These are phyloP conservation scores for Boehmeria nivea DNA, from an alignment of 306 rosid species.

Conservation along the genomic window DNA sequence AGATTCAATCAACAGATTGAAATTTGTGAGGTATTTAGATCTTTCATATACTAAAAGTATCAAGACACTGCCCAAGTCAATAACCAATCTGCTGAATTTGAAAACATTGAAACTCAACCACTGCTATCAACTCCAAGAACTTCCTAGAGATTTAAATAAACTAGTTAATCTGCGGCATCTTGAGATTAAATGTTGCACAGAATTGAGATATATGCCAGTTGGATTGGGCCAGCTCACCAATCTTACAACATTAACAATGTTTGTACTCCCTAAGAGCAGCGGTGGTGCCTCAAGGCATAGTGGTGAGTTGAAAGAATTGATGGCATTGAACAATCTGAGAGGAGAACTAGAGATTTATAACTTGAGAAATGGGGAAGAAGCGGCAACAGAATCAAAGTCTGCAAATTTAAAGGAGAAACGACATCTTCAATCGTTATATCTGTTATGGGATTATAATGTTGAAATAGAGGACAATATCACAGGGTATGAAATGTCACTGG, in stretches of 20 bases:
- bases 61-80: neutral
- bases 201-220: neutral
- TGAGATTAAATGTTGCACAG: neutral
- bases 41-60: neutral
- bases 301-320: neutral
- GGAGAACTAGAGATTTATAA: neutral
- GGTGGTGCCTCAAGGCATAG: neutral
- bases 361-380: neutral
- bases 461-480: neutral
- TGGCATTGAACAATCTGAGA: constrained; percentile 1
- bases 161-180: constrained; percentile 5
- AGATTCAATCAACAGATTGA: neutral
- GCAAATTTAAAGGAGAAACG: constrained; percentile 1
- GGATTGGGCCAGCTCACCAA: neutral
- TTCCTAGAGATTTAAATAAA: constrained; percentile 1
- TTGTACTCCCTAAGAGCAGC: neutral
- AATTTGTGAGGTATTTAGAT: neutral
- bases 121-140: neutral
- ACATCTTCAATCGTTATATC: neutral
- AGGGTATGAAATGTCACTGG: constrained; percentile 18
- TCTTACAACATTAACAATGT: constrained; percentile 3
- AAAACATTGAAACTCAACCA: neutral
- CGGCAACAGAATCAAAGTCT: neutral
- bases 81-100: neutral
- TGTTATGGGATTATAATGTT: too few relatives aligned